Base-by-base conservation (phyloP, 306 rosid genomes). In the Cucurbita ficifolia region DNA sequence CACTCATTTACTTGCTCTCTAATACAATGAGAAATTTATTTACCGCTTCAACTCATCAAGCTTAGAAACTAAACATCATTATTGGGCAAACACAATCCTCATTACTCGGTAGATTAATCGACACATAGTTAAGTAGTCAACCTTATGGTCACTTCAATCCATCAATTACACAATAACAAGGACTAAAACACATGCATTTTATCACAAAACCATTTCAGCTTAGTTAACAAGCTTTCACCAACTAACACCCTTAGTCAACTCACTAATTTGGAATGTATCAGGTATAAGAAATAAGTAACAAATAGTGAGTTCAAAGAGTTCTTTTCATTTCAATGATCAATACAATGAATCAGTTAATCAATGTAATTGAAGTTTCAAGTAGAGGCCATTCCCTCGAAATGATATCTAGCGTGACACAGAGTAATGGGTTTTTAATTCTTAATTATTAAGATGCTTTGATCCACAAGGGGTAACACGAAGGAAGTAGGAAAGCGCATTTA, bases 141-240 rank as follows among this genome's bases (percentile, higher is more conserved):
- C 1, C 5, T 33, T 10, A 10, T 59, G 1, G 0, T 59, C 67
- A 60, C 67, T 60, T 60, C 64, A 29, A 12, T 5, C 64, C 63
- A 24, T 24, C n/a, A 57, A 29, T 19, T 53, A 18, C 11, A 53
- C 21, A 7, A 51, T 21, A 8, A 12, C 35, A 55, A 55, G 35
- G 21, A 21, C 38, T 21, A 61, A 61, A 29, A 14, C 21, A 38
- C 12, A 62, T 39, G 49, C 4, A 39, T 62, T 38, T 38, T 12
- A 38, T 39, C 70, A 49, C 49, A 38, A 62, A 49, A 62, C 70
- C 14, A 62, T 62, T 62, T 62, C 7, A 62, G 70, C 70, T 62
- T 62, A 39, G 70, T 62, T 62, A 62, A 62, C 49, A 62, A 62
- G 70, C 70, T 62, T 62, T 62, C 70, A 17, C 49, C 67, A 33